Evolutionary conservation across 116 monocot genomes (phyloP), one percentile per base, ranked within the genome.

Genomic region (Dioscorea cayenensis): DNA sequence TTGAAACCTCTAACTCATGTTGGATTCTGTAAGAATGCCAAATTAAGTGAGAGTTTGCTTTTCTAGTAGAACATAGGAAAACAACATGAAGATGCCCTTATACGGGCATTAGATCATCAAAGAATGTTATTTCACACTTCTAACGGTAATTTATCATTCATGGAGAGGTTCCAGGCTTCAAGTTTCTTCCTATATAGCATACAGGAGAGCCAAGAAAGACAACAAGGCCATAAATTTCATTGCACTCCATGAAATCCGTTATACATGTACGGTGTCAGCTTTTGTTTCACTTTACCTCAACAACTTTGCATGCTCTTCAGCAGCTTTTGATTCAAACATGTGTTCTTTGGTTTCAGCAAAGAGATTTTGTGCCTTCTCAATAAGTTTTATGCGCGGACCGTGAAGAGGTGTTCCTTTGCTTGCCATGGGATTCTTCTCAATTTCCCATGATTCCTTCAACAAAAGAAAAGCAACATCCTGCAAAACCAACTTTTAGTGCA

Each of bases 271-370:
- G 6, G 32, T 32, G 32, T 32, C 4, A 32, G 43, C 11, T 55
- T 55, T 55, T 63, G 5, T 27, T 29, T 68, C 36, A 49, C 20
- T 49, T 66, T 90, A 99, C 99, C 88, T 93, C 64, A 99, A 67
- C 73, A 99, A 83, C 73, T 91, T 93, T 66, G 90, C 85, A 83
- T 99, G 88, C 59, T 99, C 99, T 85, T 99, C 99, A 76, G 89
- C 77, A 78, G 90, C 88, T 77, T 93, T 99, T 37, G 89, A 76
- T 84, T 99, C 99, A 82, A 99, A 99, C 9, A 23, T 59, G 71
- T 93, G 86, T 66, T 99, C 99, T 77, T 89, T 99, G 67, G 88
- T 99, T 43, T 90, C 86, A 69, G 82, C 63, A 49, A 99, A 99
- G 68, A 99, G 85, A 74, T 83, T 88, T 12, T 93, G 88, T 35